These are phyloP conservation scores for Leucoagaricus sp. DNA, from an alignment of 1,284 basidiomycete species.

Conservation along the genomic window DNA sequence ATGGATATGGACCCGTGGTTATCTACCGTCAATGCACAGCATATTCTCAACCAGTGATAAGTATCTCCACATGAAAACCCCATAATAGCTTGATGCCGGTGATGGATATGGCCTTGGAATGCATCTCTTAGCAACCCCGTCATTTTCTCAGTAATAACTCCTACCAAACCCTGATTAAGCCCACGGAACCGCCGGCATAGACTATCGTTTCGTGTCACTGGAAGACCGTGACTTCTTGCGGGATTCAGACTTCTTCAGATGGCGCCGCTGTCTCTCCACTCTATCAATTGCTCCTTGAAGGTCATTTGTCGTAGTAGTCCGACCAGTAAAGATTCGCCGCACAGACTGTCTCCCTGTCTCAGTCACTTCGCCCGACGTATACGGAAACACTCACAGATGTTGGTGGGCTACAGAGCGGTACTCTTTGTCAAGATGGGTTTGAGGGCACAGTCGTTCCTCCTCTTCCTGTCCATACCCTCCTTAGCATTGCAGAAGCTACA, in stretches of 20 bases:
- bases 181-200: neutral
- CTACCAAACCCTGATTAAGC: neutral
- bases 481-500: neutral
- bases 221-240: conserved; percentile 6
- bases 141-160: no score
- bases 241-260: conserved; percentile 7
- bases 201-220: neutral
- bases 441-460: conserved; percentile 2
- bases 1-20: neutral
- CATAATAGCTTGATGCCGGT: no score
- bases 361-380: neutral
- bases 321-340: neutral
- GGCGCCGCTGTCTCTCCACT: neutral
- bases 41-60: neutral
- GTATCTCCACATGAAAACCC: no score
- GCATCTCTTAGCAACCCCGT: no score
- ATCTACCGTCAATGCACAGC: neutral
- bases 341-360: neutral
- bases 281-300: neutral
- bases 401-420: neutral
- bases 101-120: no score
- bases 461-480: conserved; percentile 3
- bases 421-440: neutral
- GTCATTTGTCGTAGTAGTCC: neutral
- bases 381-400: neutral